Evolutionary conservation across 2,329 filamentous ascomycete genomes (phyloP).

Genomic region (Lasiodiplodia sp.): DNA sequence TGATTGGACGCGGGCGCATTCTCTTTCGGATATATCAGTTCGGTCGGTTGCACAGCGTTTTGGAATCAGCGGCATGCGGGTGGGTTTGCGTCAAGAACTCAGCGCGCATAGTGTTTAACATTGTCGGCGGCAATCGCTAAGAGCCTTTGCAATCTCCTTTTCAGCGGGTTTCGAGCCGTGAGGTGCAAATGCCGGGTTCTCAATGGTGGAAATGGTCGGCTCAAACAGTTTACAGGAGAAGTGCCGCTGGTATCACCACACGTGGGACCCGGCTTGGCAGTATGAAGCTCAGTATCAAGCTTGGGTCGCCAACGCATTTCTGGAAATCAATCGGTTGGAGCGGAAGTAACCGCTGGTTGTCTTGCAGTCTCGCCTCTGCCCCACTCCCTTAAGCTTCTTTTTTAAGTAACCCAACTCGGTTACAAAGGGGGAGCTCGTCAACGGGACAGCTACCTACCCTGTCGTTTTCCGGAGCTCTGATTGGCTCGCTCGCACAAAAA

Average conservation of each 20-base stretch:
- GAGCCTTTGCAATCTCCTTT: constrained; percentile 16
- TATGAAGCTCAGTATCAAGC: constrained; percentile 25
- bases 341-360: constrained; percentile 19
- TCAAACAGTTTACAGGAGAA: not conserved
- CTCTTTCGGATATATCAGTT: constrained; percentile 16
- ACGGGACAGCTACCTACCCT: too few relatives aligned
- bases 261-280: constrained; percentile 14
- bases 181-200: not conserved
- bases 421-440: not conserved
- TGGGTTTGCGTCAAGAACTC: constrained; percentile 7
- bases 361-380: constrained; percentile 2
- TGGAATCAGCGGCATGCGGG: constrained; percentile 17
- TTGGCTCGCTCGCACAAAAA: too few relatives aligned
- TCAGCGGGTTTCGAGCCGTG: not conserved
- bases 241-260: not conserved
- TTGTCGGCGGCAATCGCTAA: not conserved
- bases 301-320: constrained; percentile 4
- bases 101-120: constrained; percentile 16
- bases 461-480: too few relatives aligned
- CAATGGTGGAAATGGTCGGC: constrained; percentile 13
- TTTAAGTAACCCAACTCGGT: constrained; percentile 3
- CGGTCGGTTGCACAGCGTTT: constrained; percentile 21
- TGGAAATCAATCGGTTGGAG: constrained; percentile 21
- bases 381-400: constrained; percentile 10
- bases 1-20: constrained; percentile 16